Evolutionary conservation across 257 asterid genomes (phyloP), one percentile per base, ranked within the genome.

Genomic region (Salvia rosmarinus): DNA sequence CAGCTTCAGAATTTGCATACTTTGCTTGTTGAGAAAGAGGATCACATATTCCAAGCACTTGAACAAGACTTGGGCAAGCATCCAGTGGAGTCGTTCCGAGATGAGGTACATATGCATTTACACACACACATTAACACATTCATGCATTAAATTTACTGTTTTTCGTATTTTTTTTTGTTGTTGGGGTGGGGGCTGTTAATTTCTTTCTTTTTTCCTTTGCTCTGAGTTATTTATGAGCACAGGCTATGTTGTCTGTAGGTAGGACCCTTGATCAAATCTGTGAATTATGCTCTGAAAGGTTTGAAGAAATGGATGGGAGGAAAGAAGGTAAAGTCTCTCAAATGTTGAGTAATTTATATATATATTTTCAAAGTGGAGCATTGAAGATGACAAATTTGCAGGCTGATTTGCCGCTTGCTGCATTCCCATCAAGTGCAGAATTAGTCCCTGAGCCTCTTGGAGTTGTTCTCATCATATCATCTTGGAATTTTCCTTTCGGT

Each of bases 401-500:
- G 98, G 96, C 79, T 0, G 78, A 73, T 40, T 76, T 92, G 72
- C 96, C 98, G 0, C 16, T 88, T 1, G 96, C 87, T 35, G 92
- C 95, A 63, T 92, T 90, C 75, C 98, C 98, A 32, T 0, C 92
- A 20, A 75, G 74, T 20, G 96, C 95, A 42, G 75, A 77, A 61
- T 51, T 90, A 73, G 82, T 92, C 39, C 91, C 96, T 5, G 98
- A 92, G 81, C 98, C 98, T 12, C 86, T 92, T n/a, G 98, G 98
- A 55, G 79, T 85, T 42, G 85, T 90, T 58, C 96, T 92, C 74
- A 54, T 88, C 71, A 69, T 92, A 34, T 86, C 98, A 9, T 65
- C 92, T n/a, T 92, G 98, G 96, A 92, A 92, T 73, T 82, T 90
- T 39, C 98, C 96, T 6, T 86, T 92, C 32, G 96, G 98, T 91